These are phyloP conservation scores for Aspergillus unguis DNA, from an alignment of 2,329 filamentous ascomycete species.

Conservation along the genomic window DNA sequence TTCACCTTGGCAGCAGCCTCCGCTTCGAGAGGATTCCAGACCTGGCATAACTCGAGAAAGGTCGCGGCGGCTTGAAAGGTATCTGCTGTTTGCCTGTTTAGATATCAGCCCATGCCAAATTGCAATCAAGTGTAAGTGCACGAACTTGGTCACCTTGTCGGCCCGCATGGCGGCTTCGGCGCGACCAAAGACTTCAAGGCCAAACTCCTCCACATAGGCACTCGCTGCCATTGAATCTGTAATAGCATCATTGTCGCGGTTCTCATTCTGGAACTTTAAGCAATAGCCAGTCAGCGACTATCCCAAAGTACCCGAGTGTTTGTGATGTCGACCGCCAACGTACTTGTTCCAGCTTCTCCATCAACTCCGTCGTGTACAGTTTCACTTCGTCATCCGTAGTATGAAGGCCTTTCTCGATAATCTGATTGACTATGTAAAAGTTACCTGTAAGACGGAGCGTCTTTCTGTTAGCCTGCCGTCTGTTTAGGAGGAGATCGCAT, in stretches of 20 bases:
- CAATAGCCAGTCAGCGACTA: conserved; percentile 10
- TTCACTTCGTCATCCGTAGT: conserved; percentile 72
- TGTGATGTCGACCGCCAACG: conserved; percentile 14
- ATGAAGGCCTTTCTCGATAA: conserved; percentile 77
- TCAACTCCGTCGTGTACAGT: conserved; percentile 74
- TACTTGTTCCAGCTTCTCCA: conserved; percentile 86
- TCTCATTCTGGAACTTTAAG: conserved; percentile 64
- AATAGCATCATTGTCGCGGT: conserved; percentile 76
- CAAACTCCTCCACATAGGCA: conserved; percentile 93
- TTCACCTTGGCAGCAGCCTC: conserved; percentile 86
- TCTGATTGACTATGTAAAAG: conserved; percentile 90
- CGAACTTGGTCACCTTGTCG: conserved; percentile 74
- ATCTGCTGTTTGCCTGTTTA: conserved; percentile 75
- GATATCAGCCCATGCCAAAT: conserved; percentile 9
- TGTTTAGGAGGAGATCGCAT: neutral
- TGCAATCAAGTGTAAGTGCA: conserved; percentile 8
- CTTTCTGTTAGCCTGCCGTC: conserved; percentile 18
- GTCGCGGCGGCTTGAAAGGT: conserved; percentile 91
- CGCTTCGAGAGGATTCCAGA: conserved; percentile 73
- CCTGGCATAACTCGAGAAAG: conserved; percentile 81
- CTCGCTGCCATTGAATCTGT: conserved; percentile 81
- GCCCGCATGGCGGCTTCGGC: conserved; percentile 78
- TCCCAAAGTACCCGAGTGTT: neutral
- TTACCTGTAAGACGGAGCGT: conserved; percentile 56
- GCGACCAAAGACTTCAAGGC: conserved; percentile 77